phyloP scores from a whole-genome alignment of 2,329 filamentous ascomycete genomes.

The Colletotrichum liriopes region DNA sequence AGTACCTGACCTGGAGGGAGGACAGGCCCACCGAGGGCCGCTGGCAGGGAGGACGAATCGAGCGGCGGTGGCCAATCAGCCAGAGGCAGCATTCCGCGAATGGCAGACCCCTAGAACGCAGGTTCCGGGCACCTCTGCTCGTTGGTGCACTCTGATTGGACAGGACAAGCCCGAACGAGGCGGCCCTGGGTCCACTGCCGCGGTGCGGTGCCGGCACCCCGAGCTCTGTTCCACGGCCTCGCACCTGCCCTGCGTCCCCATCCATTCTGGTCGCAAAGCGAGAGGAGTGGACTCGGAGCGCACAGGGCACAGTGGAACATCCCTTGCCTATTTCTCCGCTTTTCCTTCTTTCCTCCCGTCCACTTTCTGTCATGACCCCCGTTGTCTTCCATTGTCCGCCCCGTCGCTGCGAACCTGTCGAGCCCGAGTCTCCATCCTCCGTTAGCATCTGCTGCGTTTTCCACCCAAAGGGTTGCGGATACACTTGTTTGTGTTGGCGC shows the following conservation, averaged over 20 bases:
- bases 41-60: background rate
- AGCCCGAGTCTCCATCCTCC: no score
- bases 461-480: background rate
- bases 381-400: background rate
- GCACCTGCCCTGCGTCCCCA: background rate
- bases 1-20: background rate
- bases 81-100: background rate
- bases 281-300: background rate
- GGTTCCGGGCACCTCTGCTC: background rate
- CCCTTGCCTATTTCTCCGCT: conserved; percentile 28
- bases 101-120: background rate
- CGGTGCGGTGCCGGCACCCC: conserved; percentile 20
- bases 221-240: conserved; percentile 1
- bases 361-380: conserved; percentile 7
- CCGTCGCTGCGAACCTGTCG: conserved; percentile 4
- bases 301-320: conserved; percentile 19
- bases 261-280: background rate
- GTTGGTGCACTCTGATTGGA: conserved; percentile 22
- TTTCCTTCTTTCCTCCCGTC: conserved; percentile 9
- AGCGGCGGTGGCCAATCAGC: conserved; percentile 10
- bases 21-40: conserved; percentile 7
- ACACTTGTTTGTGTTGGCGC: conserved; percentile 2
- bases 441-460: conserved; percentile 1
- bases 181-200: background rate
- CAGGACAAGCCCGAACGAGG: background rate